Percentiles rank a stretch among this genome's conserved stretches.
Conservation (phyloP, 1,139 yeast species). For the Pichia sp. region DNA sequence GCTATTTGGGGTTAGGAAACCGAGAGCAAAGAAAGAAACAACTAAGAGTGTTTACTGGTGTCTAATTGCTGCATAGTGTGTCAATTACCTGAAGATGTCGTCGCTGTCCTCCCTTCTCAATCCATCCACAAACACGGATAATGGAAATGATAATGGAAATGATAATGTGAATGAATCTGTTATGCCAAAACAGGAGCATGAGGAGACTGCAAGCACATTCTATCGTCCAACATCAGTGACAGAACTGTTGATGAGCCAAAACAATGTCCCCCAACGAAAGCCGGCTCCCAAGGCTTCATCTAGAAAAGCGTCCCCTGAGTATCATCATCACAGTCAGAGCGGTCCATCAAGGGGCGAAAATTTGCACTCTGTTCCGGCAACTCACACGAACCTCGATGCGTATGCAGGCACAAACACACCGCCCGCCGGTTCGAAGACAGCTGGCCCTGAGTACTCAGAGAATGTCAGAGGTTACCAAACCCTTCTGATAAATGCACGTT, state of each 20-base stretch:
- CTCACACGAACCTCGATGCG: not conserved
- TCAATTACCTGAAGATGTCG: conserved; percentile 5
- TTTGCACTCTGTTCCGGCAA: not conserved
- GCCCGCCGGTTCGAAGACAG: not conserved
- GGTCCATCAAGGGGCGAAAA: not conserved
- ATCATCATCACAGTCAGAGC: not conserved
- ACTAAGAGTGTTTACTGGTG: too few species aligned
- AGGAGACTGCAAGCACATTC: not conserved
- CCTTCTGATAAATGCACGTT: conserved; percentile 34
- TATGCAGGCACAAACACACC: not conserved
- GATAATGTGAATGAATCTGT: not conserved
- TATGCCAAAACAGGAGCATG: not conserved
- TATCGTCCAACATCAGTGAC: conserved; percentile 13
- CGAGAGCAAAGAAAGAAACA: too few species aligned
- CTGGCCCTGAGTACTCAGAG: not conserved
- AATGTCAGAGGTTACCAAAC: conserved; percentile 23
- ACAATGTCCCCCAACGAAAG: not conserved
- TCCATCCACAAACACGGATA: conserved; percentile 4
- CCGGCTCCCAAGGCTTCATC: not conserved
- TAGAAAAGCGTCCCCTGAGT: not conserved
- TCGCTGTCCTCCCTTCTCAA: conserved; percentile 16
- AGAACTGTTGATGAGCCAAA: conserved; percentile 10
- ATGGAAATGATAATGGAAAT: not conserved
- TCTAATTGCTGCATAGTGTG: not conserved
- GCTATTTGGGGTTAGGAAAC: too few species aligned